phyloP scores from a whole-genome alignment of 257 asterid genomes.

The Jacaranda copaia region DNA sequence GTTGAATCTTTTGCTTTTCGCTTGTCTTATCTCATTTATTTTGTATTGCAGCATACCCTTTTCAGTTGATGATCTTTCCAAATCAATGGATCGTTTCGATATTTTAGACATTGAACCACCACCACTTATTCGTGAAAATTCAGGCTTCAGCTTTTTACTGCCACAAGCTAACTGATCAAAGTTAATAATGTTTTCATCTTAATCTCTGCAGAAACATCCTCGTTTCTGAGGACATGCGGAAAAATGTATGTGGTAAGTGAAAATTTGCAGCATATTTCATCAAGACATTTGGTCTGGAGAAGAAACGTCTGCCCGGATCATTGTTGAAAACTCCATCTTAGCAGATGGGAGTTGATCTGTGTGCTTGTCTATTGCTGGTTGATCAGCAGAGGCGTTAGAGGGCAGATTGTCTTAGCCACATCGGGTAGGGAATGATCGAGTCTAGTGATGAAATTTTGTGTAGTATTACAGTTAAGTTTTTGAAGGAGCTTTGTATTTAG shows the following conservation, averaged over 20 bases:
- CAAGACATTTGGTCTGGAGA: not conserved
- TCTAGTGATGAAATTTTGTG: constrained; percentile 23
- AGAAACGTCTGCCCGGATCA: constrained; percentile 13
- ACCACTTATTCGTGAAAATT: constrained; percentile 93
- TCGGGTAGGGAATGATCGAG: constrained; percentile 25
- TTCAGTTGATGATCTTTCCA: constrained; percentile 96
- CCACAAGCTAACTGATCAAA: constrained; percentile 66
- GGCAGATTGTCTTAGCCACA: constrained; percentile 21
- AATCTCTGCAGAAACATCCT: constrained; percentile 32
- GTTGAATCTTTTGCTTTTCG: not conserved
- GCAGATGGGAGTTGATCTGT: constrained; percentile 4
- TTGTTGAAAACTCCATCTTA: not conserved
- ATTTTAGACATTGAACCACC: constrained; percentile 97
- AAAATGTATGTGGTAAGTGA: constrained; percentile 33
- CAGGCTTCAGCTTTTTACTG: constrained; percentile 94
- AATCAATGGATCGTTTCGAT: constrained; percentile 91
- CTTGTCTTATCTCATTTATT: constrained; percentile 10
- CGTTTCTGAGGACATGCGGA: constrained; percentile 1
- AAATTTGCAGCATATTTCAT: not conserved
- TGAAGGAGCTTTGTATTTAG: constrained; percentile 29
- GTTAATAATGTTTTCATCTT: constrained; percentile 21
- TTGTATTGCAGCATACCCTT: constrained; percentile 87
- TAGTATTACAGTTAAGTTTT: constrained; percentile 17
- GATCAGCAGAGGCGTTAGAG: constrained; percentile 9
- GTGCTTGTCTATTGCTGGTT: constrained; percentile 27